Percentiles rank a stretch among this genome's conserved stretches.
Evolutionary conservation across 257 asterid genomes (phyloP).

Genomic region (Thymus quinquecostatus): DNA sequence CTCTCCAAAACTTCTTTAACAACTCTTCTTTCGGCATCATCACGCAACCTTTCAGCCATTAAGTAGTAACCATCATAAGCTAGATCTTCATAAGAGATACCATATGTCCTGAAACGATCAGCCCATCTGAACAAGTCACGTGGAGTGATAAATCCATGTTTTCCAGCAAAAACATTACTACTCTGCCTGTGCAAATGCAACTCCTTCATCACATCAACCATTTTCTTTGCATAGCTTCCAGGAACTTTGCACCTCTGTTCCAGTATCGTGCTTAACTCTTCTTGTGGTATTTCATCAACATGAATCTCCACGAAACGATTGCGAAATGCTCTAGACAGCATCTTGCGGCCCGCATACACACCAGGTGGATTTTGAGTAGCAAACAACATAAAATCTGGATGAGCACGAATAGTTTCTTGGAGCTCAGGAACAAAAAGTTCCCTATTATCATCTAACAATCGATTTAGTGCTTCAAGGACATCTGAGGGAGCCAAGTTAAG

Average conservation of each 20-base stretch:
- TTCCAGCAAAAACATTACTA: slow-evolving; percentile 92
- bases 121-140: slow-evolving; percentile 99
- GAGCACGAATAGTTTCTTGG: slow-evolving; percentile 75
- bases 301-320: slow-evolving; percentile 99
- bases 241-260: slow-evolving; percentile 69
- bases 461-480: slow-evolving; percentile 91
- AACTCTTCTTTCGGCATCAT: slow-evolving; percentile 65
- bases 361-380: slow-evolving; percentile 99
- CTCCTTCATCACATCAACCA: slow-evolving; percentile 92
- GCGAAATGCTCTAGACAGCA: slow-evolving; percentile 96
- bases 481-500: slow-evolving; percentile 98
- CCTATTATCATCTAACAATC: slow-evolving; percentile 94
- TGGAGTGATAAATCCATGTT: slow-evolving; percentile 96
- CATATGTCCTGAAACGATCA: slow-evolving; percentile 61
- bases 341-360: slow-evolving; percentile 91
- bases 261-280: slow-evolving; percentile 81
- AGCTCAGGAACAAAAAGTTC: slow-evolving; percentile 94
- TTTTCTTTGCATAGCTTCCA: slow-evolving; percentile 65
- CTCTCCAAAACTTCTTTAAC: slow-evolving; percentile 76
- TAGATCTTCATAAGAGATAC: slow-evolving; percentile 69
- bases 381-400: slow-evolving; percentile 87
- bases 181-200: slow-evolving; percentile 90
- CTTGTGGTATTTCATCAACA: slow-evolving; percentile 94
- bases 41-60: slow-evolving; percentile 92
- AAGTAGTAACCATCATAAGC: slow-evolving; percentile 88